Conservation (phyloP, 495 filamentous ascomycete genomes). For the Beverwykella pulmonaria region DNA sequence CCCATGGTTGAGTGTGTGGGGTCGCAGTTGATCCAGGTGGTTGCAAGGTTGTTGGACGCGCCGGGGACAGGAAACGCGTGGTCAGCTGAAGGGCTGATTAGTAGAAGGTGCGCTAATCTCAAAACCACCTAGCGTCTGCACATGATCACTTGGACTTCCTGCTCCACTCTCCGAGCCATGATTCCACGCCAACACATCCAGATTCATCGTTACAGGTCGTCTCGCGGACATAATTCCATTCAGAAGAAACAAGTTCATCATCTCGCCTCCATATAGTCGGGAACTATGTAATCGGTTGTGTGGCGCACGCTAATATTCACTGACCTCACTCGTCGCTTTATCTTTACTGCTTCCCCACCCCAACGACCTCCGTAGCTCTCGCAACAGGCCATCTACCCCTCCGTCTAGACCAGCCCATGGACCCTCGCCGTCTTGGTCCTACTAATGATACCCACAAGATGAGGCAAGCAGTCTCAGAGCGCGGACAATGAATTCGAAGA, state of each 20-base stretch:
- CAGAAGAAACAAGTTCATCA: too few species aligned
- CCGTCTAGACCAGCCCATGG: neutral
- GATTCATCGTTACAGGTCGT: too few species aligned
- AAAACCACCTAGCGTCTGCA: neutral
- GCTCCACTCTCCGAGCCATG: too few species aligned
- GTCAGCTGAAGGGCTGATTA: neutral
- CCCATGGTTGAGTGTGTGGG: neutral
- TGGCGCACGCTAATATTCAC: too few species aligned
- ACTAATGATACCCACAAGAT: too few species aligned
- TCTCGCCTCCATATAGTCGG: neutral
- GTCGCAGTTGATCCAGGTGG: neutral
- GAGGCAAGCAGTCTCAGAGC: conserved; percentile 13
- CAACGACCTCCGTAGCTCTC: neutral
- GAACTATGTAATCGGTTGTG: too few species aligned
- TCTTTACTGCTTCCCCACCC: neutral
- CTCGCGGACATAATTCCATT: too few species aligned
- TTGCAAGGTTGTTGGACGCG: neutral
- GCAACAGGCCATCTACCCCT: too few species aligned
- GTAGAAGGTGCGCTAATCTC: neutral
- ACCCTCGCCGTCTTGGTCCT: too few species aligned
- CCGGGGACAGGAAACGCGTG: conserved; percentile 3
- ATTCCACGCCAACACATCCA: too few species aligned
- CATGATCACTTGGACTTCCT: too few species aligned
- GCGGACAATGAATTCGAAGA: conserved; percentile 20
- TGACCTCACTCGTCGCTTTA: too few species aligned